A percentile compares a stretch with the other conserved stretches of the same genome.
phyloP scores from a whole-genome alignment of 768 basidiomycete species.

The Trametes cingulata region DNA sequence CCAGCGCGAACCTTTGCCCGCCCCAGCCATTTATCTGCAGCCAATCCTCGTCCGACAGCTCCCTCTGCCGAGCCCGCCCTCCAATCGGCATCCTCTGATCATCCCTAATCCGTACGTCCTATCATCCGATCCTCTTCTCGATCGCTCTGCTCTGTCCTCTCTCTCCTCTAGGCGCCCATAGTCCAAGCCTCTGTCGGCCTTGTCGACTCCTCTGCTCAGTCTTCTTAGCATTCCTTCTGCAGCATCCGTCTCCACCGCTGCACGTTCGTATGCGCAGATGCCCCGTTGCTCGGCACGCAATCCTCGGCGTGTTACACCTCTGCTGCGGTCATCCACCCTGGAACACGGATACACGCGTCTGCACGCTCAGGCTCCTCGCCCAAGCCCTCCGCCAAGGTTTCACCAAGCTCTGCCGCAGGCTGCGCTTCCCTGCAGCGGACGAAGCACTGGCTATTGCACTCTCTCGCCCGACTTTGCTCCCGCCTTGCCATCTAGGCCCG shows the following conservation, averaged over 20 bases:
- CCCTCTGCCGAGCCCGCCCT: conserved; percentile 1
- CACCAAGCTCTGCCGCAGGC: neutral
- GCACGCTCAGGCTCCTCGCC: neutral
- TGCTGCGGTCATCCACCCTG: conserved; percentile 2
- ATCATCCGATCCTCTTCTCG: conserved; percentile 10
- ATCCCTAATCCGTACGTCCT: neutral
- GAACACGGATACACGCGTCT: neutral
- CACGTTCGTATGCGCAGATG: neutral
- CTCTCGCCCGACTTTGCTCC: neutral
- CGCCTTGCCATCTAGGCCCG: neutral
- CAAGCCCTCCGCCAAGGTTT: conserved; percentile 4
- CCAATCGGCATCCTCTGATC: conserved; percentile 19
- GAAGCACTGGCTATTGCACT: neutral
- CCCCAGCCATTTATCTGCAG: conserved; percentile 9
- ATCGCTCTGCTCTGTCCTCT: neutral
- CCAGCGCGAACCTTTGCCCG: conserved; percentile 10
- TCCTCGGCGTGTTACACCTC: neutral
- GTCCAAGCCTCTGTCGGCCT: neutral
- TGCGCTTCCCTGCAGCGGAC: neutral
- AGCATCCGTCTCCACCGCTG: neutral
- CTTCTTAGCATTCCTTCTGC: neutral
- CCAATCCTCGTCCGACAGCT: conserved; percentile 9
- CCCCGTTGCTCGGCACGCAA: neutral
- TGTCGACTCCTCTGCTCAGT: neutral
- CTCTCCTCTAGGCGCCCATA: neutral